Base-by-base conservation (phyloP, 192 early-diverging fungal species). In the Neocallimastix lanati region DNA sequence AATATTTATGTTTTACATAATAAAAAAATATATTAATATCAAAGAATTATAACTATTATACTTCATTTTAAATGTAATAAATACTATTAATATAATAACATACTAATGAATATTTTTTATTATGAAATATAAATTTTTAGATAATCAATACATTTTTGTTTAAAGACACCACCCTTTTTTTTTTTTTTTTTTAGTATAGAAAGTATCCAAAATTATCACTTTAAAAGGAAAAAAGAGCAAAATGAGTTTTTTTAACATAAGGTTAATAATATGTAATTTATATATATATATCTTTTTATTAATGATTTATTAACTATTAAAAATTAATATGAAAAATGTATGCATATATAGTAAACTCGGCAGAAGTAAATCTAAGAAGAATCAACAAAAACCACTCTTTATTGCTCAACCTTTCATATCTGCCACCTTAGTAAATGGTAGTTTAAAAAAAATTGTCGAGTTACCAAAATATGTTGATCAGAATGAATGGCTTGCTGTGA, bases 401-500 rank as follows among this genome's bases (percentile, higher is more conserved):
- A 21, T 38, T 79, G 29, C 77, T 13, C 79, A 88, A 58, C 92
- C 92, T 12, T 93, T 92, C 82, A 88, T 90, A 67, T 87, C 87
- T 77, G 89, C 94, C 37, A 92, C 92, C 35, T 90, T 98, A 16
- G 95, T 98, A 28, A 94, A 94, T 82, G 95, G 97, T 29, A 93
- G 92, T 85, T 93, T 98, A 82, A 91, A 93, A 83, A 93, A 93
- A 81, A 92, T 99, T 58, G 92, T 94, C 9, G 91, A 93, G 77
- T 86, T 95, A 78, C 97, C 97, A 33, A 92, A 93, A 83, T 94
- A 94, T 85, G 92, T 97, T 1, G 96, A 99, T 81, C 81, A 85
- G 29, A 95, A 96, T 84, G 97, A 99, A 86, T 99, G 97, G 97
- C 90, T 93, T 28, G 93, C 93, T 12, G 88, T 91, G 80, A 94